These are phyloP conservation scores for Diaporthe vaccinii DNA, from an alignment of 2,329 filamentous ascomycete genomes.

Conservation along the genomic window DNA sequence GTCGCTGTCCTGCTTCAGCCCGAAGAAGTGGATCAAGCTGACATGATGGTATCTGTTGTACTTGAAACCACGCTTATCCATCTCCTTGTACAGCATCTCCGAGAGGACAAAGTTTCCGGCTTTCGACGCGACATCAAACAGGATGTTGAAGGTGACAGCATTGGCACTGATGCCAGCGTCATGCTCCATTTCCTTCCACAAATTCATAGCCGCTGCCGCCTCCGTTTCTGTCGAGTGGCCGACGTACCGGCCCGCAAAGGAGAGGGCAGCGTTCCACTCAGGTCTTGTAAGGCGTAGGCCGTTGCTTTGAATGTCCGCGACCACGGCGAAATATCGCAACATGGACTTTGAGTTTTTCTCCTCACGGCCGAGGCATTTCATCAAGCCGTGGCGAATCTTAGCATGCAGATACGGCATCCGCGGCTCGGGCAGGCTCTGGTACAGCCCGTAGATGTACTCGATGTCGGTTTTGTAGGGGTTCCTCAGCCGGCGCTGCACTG, in stretches of 20 bases:
- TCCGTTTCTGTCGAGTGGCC: conserved; percentile 69
- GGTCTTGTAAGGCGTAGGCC: conserved; percentile 74
- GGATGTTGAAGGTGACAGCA: conserved; percentile 90
- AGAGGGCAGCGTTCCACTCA: conserved; percentile 89
- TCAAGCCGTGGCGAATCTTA: conserved; percentile 70
- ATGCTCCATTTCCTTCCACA: conserved; percentile 94
- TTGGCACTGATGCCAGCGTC: conserved; percentile 74
- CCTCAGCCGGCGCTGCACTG: conserved; percentile 57
- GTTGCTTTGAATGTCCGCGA: conserved; percentile 86
- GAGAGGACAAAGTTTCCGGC: conserved; percentile 86
- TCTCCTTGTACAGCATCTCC: conserved; percentile 87
- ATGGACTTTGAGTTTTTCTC: conserved; percentile 72
- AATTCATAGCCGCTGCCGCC: conserved; percentile 76
- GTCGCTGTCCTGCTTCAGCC: conserved; percentile 79
- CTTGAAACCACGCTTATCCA: conserved; percentile 75
- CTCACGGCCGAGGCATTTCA: conserved; percentile 77
- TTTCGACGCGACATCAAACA: conserved; percentile 91
- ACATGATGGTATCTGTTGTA: conserved; percentile 87
- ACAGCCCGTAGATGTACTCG: conserved; percentile 63
- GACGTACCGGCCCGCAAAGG: conserved; percentile 82
- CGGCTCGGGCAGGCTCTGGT: conserved; percentile 64
- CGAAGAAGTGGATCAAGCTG: conserved; percentile 86
- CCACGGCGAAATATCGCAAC: conserved; percentile 84
- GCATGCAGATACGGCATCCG: conserved; percentile 65
- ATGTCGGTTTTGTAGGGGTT: conserved; percentile 56